Evolutionary conservation across 495 filamentous ascomycete genomes (phyloP).

Genomic region (Articulospora tetracladia): DNA sequence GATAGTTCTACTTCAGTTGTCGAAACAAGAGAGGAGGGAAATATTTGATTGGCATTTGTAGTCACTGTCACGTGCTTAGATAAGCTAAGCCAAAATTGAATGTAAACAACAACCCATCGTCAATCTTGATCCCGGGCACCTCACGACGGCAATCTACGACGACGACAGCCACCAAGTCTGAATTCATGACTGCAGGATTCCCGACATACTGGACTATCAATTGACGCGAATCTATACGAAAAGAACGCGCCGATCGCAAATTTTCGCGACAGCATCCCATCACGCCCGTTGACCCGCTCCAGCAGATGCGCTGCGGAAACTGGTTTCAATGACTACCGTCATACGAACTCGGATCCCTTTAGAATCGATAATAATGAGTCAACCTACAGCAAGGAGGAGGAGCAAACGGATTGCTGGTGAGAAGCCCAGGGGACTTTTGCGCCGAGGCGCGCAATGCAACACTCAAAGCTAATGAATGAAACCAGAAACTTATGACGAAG

Average conservation of each 20-base stretch:
- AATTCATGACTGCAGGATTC: not conserved
- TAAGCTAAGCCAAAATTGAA: constrained; percentile 5
- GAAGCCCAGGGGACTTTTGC: constrained; percentile 12
- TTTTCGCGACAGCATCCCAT: constrained; percentile 2
- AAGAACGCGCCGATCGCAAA: constrained; percentile 8
- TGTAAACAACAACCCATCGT: constrained; percentile 21
- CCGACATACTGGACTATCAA: constrained; percentile 3
- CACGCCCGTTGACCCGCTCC: not conserved
- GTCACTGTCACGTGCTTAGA: constrained; percentile 4
- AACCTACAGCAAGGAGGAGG: constrained; percentile 45
- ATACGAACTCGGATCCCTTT: constrained; percentile 53
- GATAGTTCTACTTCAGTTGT: no score
- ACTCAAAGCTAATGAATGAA: not conserved
- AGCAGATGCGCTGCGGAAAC: constrained; percentile 21
- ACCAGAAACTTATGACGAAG: constrained; percentile 53
- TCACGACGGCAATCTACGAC: constrained; percentile 12
- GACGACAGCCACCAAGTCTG: not conserved
- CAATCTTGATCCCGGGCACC: constrained; percentile 5
- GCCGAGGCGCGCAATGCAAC: not conserved
- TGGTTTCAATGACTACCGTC: constrained; percentile 56
- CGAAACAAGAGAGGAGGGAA: not conserved
- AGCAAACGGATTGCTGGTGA: constrained; percentile 55
- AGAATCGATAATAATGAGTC: constrained; percentile 57
- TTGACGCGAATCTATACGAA: constrained; percentile 17
- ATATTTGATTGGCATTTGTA: not conserved